Percentiles rank a stretch among this genome's conserved stretches.
phyloP scores from a whole-genome alignment of 306 rosid genomes.

The Prinsepia uniflora region DNA sequence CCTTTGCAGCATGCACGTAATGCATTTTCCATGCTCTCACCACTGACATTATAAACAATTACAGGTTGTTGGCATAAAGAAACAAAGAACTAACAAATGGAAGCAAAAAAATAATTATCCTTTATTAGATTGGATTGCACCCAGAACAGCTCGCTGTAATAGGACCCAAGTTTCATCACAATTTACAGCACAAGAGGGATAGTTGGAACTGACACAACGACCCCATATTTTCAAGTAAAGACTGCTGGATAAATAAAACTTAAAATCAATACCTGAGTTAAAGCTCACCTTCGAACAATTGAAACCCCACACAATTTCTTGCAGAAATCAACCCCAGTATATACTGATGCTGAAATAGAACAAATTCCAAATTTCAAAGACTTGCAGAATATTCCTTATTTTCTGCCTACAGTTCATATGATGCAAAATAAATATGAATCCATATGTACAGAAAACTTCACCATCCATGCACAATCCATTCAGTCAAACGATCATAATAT shows the following conservation, averaged over 20 bases:
- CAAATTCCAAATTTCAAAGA: not conserved
- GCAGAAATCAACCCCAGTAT: constrained; percentile 97
- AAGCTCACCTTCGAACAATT: constrained; percentile 88
- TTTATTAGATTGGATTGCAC: too few species aligned
- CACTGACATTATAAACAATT: constrained; percentile 51
- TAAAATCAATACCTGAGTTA: constrained; percentile 45
- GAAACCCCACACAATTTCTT: constrained; percentile 96
- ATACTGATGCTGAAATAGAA: constrained; percentile 64
- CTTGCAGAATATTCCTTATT: not conserved
- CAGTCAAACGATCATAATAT: not conserved
- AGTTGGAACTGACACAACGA: too few species aligned
- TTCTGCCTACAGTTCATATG: not conserved
- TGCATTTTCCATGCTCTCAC: constrained; percentile 99
- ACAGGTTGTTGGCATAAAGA: constrained; percentile 6
- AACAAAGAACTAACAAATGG: not conserved
- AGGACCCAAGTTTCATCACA: too few species aligned
- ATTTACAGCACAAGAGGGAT: too few species aligned
- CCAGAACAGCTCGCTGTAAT: too few species aligned
- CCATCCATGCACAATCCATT: not conserved
- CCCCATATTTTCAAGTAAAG: not conserved
- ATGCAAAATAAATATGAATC: not conserved
- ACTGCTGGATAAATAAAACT: constrained; percentile 8
- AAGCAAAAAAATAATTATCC: too few species aligned
- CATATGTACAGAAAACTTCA: not conserved
- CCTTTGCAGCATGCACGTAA: constrained; percentile 98